Evolutionary conservation across 805 yeast species (phyloP).

Genomic region (Yarrowia yakushimensis): DNA sequence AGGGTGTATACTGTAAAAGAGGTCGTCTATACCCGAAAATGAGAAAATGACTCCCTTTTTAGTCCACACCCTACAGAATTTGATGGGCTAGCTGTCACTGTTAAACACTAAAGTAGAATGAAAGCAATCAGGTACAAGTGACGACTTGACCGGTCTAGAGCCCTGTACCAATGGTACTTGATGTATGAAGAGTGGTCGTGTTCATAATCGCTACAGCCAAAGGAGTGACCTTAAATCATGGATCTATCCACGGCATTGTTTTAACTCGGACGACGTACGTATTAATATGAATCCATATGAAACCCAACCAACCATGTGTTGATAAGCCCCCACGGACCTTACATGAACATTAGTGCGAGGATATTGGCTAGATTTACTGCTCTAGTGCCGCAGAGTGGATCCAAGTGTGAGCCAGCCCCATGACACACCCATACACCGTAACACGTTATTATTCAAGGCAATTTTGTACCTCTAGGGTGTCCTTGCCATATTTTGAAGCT

Average conservation of each 20-base stretch:
- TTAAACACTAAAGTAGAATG: neutral
- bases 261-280: conserved; percentile 8
- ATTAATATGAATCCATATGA: neutral
- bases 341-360: neutral
- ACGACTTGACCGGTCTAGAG: neutral
- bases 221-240: neutral
- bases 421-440: neutral
- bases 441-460: neutral
- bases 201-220: neutral
- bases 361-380: neutral
- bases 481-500: neutral
- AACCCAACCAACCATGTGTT: neutral
- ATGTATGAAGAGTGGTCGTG: neutral
- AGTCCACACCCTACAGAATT: neutral
- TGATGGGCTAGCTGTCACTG: neutral
- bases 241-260: too few species aligned
- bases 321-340: conserved; percentile 14
- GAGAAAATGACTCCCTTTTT: too few species aligned
- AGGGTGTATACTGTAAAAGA: too few species aligned
- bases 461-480: conserved; percentile 6
- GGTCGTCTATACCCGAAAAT: too few species aligned
- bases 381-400: too few species aligned
- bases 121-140: neutral
- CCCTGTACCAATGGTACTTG: too few species aligned
- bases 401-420: too few species aligned